Evolutionary conservation across 169 alveolate genomes (phyloP), one percentile per base, ranked within the genome.

Genomic region (Eimeria brunetti): DNA sequence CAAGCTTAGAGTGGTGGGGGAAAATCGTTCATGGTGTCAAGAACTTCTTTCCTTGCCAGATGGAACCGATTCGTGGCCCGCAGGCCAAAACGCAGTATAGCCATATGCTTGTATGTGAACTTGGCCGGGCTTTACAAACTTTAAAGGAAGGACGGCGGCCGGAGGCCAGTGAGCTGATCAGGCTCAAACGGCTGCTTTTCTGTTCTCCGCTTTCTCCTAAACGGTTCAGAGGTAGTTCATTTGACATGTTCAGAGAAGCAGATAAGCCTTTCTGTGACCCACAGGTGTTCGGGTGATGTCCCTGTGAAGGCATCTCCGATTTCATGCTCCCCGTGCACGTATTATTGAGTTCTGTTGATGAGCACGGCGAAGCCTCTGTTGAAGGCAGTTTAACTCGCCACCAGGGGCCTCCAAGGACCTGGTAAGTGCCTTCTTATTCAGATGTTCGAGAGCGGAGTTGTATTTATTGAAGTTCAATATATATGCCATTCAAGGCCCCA

Each of bases 91-190:
- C 14, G 22, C 18, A 24, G 20, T 36, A 27, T 7, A 4, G n/a
- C 58, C 16, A 20, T 8, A 20, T 76, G 20, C 41, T 38, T 46
- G 11, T 46, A 5, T 44, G 24, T 33, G 60, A 76, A 12, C 64
- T 76, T 24, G 22, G 58, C 24, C 22, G 6, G 38, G 86, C 86
- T 76, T 76, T 76, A 33, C 36, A 76, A 27, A 9, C n/a, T 44
- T 46, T 76, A 41, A 76, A 76, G 86, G 2, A 62, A 76, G 86
- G 86, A 20, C 18, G 6, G 11, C 36, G 86, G 41, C 86, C 86
- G 2, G 14, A 16, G 20, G 2, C 27, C 38, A 1, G 27, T 8
- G 62, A 22, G 8, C 62, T 76, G 1, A 44, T 76, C 86, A 44
- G 44, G 64, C 64, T 76, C 22, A 76, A 76, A 36, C 86, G 60